A percentile compares a stretch with the other conserved stretches of the same genome.
phyloP scores from a whole-genome alignment of 768 basidiomycete genomes.

The Cyathus striatus region DNA sequence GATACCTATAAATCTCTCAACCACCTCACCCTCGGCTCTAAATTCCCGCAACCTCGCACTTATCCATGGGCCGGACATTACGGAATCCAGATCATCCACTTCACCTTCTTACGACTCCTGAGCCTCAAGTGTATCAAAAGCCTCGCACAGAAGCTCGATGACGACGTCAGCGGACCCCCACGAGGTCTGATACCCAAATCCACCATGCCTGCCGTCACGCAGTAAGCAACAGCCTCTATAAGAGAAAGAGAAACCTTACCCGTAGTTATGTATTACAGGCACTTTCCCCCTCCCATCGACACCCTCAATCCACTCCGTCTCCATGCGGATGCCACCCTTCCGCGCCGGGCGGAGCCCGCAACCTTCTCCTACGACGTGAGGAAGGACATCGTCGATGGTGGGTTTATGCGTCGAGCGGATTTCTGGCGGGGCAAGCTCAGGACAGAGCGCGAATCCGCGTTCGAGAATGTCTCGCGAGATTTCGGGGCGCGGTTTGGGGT shows the following conservation, averaged over 20 bases:
- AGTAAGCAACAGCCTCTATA: not conserved
- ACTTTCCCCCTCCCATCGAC: conserved; percentile 19
- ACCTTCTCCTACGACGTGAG: conserved; percentile 46
- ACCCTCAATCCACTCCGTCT: conserved; percentile 30
- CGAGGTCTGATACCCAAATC: conserved; percentile 57
- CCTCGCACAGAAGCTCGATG: conserved; percentile 40
- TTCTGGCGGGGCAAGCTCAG: conserved; percentile 45
- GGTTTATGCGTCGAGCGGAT: conserved; percentile 33
- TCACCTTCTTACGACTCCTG: too few species aligned
- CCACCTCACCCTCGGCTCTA: too few species aligned
- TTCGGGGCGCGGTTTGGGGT: conserved; percentile 53
- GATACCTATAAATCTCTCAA: too few species aligned
- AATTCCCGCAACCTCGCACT: too few species aligned
- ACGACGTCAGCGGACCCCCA: conserved; percentile 59
- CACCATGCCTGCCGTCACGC: conserved; percentile 43
- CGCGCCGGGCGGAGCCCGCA: conserved; percentile 46
- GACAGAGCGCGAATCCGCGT: conserved; percentile 39
- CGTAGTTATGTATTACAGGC: conserved; percentile 61
- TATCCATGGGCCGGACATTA: too few species aligned
- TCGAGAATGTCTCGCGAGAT: conserved; percentile 53
- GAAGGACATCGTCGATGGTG: conserved; percentile 42
- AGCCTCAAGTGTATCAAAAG: too few species aligned
- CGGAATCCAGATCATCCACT: too few species aligned
- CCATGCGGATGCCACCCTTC: conserved; percentile 54
- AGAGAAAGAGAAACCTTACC: conserved; percentile 27